These are phyloP conservation scores for Alternaria gaisen DNA, from an alignment of 2,329 filamentous ascomycete genomes.

Conservation along the genomic window DNA sequence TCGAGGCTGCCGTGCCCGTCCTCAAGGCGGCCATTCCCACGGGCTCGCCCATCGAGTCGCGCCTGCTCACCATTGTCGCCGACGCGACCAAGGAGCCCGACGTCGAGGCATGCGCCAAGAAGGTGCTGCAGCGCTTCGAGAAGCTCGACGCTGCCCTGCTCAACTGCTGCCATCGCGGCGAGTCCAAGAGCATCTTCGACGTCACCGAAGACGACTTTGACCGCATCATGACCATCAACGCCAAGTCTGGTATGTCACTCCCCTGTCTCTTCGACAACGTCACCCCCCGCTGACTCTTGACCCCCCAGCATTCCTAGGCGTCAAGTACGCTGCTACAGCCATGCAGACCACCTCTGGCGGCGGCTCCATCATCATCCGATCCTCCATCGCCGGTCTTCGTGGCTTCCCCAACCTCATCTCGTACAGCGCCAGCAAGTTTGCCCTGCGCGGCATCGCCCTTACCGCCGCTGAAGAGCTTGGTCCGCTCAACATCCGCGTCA, in stretches of 20 bases:
- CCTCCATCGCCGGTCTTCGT: conserved; percentile 52
- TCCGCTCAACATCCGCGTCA: conserved; percentile 51
- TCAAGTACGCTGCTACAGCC: conserved; percentile 48
- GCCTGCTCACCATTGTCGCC: conserved; percentile 44
- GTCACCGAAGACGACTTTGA: conserved; percentile 49
- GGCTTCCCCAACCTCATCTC: conserved; percentile 49
- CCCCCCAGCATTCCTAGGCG: conserved; percentile 46
- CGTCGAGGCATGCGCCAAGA: conserved; percentile 35
- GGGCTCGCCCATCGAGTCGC: conserved; percentile 34
- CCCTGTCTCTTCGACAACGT: background rate
- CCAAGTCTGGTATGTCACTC: conserved; percentile 46
- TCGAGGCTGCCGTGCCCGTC: conserved; percentile 37
- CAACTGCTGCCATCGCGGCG: conserved; percentile 39
- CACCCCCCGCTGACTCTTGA: background rate
- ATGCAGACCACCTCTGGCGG: conserved; percentile 43
- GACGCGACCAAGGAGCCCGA: conserved; percentile 48
- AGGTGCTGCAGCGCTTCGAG: conserved; percentile 39
- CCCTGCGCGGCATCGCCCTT: conserved; percentile 50
- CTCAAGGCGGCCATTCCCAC: conserved; percentile 37
- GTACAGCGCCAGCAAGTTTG: conserved; percentile 52
- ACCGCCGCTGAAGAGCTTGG: conserved; percentile 52
- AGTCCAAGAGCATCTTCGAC: conserved; percentile 47
- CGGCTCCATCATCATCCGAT: conserved; percentile 53
- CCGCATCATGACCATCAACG: conserved; percentile 49
- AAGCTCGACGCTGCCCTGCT: conserved; percentile 40